phyloP scores from a whole-genome alignment of 2,329 filamentous ascomycete species.

The Atkinsonella texensis region DNA sequence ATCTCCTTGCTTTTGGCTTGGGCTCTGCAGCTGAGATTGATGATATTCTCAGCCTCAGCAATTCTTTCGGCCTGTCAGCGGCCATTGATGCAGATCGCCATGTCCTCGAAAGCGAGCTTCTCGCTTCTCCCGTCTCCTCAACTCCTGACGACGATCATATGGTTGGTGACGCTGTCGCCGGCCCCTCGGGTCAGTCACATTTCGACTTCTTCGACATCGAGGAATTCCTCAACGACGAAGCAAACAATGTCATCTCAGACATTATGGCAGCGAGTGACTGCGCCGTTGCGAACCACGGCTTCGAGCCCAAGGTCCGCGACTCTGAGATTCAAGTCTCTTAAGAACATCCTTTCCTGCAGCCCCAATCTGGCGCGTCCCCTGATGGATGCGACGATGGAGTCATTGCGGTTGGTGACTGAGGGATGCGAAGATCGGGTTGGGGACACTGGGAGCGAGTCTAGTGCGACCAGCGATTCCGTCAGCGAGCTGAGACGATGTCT shows the following conservation, averaged over 20 bases:
- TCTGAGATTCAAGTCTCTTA: constrained; percentile 48
- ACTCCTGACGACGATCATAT: constrained; percentile 56
- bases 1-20: constrained; percentile 28
- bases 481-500: constrained; percentile 24
- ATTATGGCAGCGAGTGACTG: constrained; percentile 36
- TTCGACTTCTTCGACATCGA: constrained; percentile 39
- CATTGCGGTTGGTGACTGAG: constrained; percentile 60
- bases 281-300: constrained; percentile 40
- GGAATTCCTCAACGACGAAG: constrained; percentile 44
- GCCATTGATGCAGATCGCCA: constrained; percentile 61
- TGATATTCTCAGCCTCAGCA: constrained; percentile 55
- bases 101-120: constrained; percentile 64
- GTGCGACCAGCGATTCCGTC: constrained; percentile 25
- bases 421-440: constrained; percentile 35
- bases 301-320: constrained; percentile 42
- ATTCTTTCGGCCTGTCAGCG: constrained; percentile 57
- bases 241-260: constrained; percentile 32
- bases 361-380: constrained; percentile 62
- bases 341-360: constrained; percentile 60
- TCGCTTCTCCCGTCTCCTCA: constrained; percentile 58
- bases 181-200: constrained; percentile 28
- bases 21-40: constrained; percentile 43
- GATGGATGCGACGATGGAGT: constrained; percentile 61
- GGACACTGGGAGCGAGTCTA: constrained; percentile 20
- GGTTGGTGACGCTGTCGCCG: constrained; percentile 45